Percentiles rank a stretch among this genome's conserved stretches.
Conservation (phyloP, 179 eudicot genomes). For the Heliamphora pulchella region DNA sequence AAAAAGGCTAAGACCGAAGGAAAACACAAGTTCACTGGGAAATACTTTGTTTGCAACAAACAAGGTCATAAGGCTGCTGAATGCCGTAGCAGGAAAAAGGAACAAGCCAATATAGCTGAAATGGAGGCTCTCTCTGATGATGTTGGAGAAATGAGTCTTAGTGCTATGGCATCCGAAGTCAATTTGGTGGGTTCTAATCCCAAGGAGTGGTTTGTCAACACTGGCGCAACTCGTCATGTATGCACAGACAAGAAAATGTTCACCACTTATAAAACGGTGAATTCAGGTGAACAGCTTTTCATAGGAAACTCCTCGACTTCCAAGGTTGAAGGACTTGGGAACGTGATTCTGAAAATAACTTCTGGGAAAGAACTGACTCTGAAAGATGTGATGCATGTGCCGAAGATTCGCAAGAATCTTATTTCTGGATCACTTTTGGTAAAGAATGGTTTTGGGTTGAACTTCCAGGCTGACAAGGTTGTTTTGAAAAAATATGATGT, state of each 20-base stretch:
- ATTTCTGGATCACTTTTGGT: no score
- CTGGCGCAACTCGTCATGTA: no score
- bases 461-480: no score
- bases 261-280: not conserved
- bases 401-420: no score
- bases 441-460: no score
- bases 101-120: not conserved
- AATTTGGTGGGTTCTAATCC: not conserved
- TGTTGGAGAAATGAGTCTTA: not conserved
- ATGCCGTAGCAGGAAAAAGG: not conserved
- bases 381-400: no score
- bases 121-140: not conserved
- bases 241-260: not conserved
- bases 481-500: no score
- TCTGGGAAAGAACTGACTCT: no score
- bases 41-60: no score
- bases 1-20: no score
- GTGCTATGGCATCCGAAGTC: not conserved
- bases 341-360: not conserved
- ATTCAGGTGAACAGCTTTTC: not conserved
- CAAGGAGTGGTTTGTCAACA: slow-evolving; percentile 7
- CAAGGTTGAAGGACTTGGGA: not conserved
- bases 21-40: no score
- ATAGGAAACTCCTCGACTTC: slow-evolving; percentile 1
- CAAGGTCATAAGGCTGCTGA: no score